A percentile compares a stretch with the other conserved stretches of the same genome.
Conservation (phyloP, 2,329 filamentous ascomycete species). For the Aureobasidium uvarum region DNA sequence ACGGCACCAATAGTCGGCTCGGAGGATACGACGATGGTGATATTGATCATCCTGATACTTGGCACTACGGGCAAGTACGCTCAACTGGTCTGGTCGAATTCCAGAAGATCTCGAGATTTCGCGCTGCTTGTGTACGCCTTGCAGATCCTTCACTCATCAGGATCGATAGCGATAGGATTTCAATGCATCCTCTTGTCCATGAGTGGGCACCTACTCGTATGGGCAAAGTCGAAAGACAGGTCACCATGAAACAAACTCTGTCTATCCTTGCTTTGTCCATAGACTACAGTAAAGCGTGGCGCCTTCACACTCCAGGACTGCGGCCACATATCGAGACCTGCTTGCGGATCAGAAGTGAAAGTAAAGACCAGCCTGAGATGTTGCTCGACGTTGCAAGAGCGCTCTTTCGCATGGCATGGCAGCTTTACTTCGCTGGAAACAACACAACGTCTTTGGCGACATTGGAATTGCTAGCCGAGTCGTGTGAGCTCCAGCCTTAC, state of each 20-base stretch:
- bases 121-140: not conserved
- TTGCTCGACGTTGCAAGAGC: not conserved
- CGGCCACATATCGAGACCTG: too few species aligned
- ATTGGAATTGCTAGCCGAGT: too few species aligned
- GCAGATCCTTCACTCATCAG: not conserved
- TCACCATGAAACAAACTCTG: not conserved
- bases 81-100: not conserved
- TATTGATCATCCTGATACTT: not conserved
- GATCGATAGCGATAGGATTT: not conserved
- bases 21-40: not conserved
- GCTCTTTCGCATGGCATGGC: not conserved
- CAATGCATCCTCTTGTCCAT: slow-evolving; percentile 25
- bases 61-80: not conserved
- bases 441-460: too few species aligned
- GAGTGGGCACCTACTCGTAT: slow-evolving; percentile 14
- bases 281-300: too few species aligned
- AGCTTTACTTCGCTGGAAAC: too few species aligned
- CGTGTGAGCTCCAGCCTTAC: too few species aligned
- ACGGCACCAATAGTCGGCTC: too few species aligned
- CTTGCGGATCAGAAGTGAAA: too few species aligned
- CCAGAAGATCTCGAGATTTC: not conserved
- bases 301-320: too few species aligned
- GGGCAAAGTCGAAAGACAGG: not conserved
- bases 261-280: too few species aligned
- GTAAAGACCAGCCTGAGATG: too few species aligned